Percentiles rank a stretch among this genome's conserved stretches.
These are phyloP conservation scores for Monosporascus sp. DNA, from an alignment of 2,329 filamentous ascomycete genomes.

Conservation along the genomic window DNA sequence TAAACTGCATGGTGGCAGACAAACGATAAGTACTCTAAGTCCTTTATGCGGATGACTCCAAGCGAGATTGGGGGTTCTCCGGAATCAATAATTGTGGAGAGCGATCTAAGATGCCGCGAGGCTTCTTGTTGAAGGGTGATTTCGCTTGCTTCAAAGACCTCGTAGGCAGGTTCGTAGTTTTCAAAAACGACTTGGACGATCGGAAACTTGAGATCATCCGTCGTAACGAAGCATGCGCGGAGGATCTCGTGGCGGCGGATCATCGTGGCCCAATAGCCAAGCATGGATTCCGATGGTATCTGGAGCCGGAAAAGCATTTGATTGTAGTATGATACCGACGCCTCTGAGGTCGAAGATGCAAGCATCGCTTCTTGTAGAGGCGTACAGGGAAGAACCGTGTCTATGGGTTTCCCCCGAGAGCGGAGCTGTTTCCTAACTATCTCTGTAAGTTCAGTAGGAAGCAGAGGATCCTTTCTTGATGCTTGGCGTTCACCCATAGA, in stretches of 20 bases:
- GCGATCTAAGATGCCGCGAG: slow-evolving; percentile 30
- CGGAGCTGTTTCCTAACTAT: slow-evolving; percentile 28
- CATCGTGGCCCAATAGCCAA: slow-evolving; percentile 57
- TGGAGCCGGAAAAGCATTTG: slow-evolving; percentile 59
- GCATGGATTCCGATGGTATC: slow-evolving; percentile 45
- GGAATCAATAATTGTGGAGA: slow-evolving; percentile 39
- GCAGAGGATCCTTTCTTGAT: slow-evolving; percentile 6
- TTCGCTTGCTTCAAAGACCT: slow-evolving; percentile 21
- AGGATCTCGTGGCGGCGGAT: slow-evolving; percentile 67
- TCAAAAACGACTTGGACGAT: slow-evolving; percentile 68
- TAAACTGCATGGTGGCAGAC: slow-evolving; percentile 77
- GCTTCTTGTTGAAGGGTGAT: slow-evolving; percentile 14
- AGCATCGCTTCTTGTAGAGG: slow-evolving; percentile 88
- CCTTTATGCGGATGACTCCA: slow-evolving; percentile 30
- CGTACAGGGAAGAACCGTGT: slow-evolving; percentile 70
- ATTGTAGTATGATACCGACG: slow-evolving; percentile 62
- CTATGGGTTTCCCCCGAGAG: slow-evolving; percentile 31
- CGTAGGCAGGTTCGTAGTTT: slow-evolving; percentile 37
- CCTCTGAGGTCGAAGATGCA: slow-evolving; percentile 38
- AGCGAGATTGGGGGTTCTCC: slow-evolving; percentile 40
- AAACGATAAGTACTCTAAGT: slow-evolving; percentile 39
- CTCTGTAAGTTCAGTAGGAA: slow-evolving; percentile 21
- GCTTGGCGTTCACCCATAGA: not conserved
- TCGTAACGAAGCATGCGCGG: slow-evolving; percentile 68
- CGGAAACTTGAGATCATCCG: slow-evolving; percentile 52